A percentile compares a stretch with the other conserved stretches of the same genome.
Evolutionary conservation across 2,329 filamentous ascomycete species (phyloP).

Genomic region (Ophiostoma triangulosporum): DNA sequence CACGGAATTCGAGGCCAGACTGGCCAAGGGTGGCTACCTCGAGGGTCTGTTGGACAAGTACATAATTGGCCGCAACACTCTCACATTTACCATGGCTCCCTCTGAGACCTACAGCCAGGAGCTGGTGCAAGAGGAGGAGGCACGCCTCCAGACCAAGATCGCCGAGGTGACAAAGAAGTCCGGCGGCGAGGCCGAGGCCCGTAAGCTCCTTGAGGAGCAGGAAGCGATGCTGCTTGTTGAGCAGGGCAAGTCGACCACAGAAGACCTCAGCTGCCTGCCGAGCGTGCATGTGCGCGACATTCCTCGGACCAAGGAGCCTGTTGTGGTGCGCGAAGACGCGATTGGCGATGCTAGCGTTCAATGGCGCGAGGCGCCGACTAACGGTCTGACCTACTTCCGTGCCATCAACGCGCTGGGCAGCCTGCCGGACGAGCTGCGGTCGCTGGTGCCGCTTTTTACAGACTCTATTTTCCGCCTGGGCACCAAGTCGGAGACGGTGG

Average conservation of each 20-base stretch:
- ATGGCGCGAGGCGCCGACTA: constrained; percentile 87
- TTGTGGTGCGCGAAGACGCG: constrained; percentile 47
- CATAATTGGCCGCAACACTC: constrained; percentile 68
- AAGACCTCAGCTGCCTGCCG: constrained; percentile 78
- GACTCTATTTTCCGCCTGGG: constrained; percentile 89
- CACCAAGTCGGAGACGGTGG: constrained; percentile 77
- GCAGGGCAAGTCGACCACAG: constrained; percentile 70
- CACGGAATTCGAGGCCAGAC: constrained; percentile 62
- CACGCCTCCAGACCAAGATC: constrained; percentile 63
- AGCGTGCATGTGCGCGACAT: constrained; percentile 85
- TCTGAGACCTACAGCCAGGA: constrained; percentile 61
- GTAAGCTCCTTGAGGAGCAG: constrained; percentile 54
- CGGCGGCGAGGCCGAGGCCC: constrained; percentile 50
- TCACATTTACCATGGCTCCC: constrained; percentile 92
- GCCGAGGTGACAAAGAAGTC: constrained; percentile 52
- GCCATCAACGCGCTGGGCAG: constrained; percentile 69
- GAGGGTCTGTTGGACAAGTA: constrained; percentile 83
- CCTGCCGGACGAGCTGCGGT: constrained; percentile 70
- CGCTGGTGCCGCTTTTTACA: constrained; percentile 78
- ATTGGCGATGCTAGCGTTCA: constrained; percentile 43
- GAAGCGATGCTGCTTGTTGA: constrained; percentile 70
- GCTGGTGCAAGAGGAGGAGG: constrained; percentile 61
- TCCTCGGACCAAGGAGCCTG: constrained; percentile 55
- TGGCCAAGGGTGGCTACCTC: constrained; percentile 65
- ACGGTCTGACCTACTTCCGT: constrained; percentile 91